These are phyloP conservation scores for Dionaea muscipula DNA, from an alignment of 179 eudicot genomes.

Conservation along the genomic window DNA sequence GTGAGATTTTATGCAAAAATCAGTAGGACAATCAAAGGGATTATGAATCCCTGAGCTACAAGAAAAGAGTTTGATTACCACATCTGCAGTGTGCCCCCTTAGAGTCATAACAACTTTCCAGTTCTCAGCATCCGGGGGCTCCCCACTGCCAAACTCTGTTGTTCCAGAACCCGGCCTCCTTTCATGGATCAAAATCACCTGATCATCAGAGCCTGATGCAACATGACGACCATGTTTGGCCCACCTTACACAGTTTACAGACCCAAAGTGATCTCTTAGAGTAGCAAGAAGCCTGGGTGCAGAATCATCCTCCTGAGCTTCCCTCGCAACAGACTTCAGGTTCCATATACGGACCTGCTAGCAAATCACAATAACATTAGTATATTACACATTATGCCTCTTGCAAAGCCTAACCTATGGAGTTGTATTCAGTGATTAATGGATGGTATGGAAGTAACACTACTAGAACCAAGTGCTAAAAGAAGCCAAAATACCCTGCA, in stretches of 20 bases:
- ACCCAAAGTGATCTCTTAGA: slow-evolving; percentile 93
- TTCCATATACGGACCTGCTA: slow-evolving; percentile 96
- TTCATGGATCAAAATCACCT: slow-evolving; percentile 80
- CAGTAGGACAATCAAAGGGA: background rate
- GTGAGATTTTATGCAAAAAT: background rate
- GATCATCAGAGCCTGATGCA: slow-evolving; percentile 97
- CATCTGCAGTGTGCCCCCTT: slow-evolving; percentile 98
- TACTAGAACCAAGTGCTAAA: too few relatives aligned
- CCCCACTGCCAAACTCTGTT: slow-evolving; percentile 94
- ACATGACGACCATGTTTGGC: slow-evolving; percentile 71
- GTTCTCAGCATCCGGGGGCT: slow-evolving; percentile 92
- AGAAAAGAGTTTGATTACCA: slow-evolving; percentile 47
- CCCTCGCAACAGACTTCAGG: slow-evolving; percentile 57
- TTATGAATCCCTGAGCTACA: background rate
- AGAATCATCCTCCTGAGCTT: slow-evolving; percentile 42
- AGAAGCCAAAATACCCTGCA: too few relatives aligned
- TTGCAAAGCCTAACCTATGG: background rate
- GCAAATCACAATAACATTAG: slow-evolving; percentile 8
- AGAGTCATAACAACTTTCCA: slow-evolving; percentile 88
- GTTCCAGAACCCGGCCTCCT: slow-evolving; percentile 94
- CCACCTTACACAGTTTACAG: slow-evolving; percentile 98
- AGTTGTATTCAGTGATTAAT: too few relatives aligned
- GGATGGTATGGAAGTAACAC: too few relatives aligned
- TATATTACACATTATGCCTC: background rate
- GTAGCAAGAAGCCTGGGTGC: slow-evolving; percentile 69